These are phyloP conservation scores for Verticillium nonalfalfae DNA, from an alignment of 2,329 filamentous ascomycete species.

Conservation along the genomic window DNA sequence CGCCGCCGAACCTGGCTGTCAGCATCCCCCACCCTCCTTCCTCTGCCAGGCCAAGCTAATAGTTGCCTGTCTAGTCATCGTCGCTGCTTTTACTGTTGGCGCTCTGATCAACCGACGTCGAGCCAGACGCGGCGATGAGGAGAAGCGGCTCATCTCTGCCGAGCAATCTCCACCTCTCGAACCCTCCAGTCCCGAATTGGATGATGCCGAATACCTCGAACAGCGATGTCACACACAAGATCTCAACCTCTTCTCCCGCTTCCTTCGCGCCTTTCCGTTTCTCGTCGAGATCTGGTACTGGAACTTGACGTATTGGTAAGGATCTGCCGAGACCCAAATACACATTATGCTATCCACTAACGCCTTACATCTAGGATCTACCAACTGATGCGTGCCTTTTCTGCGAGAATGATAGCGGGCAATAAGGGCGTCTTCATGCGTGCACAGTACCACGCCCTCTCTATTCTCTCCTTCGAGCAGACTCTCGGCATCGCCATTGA, in stretches of 20 bases:
- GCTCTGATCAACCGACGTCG: slow-evolving; percentile 11
- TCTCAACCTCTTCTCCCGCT: slow-evolving; percentile 17
- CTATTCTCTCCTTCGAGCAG: slow-evolving; percentile 30
- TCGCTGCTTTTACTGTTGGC: slow-evolving; percentile 8
- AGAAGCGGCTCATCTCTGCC: not conserved
- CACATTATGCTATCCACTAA: not conserved
- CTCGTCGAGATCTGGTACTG: slow-evolving; percentile 29
- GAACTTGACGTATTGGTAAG: slow-evolving; percentile 27
- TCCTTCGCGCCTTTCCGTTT: slow-evolving; percentile 23
- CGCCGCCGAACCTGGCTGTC: slow-evolving; percentile 9
- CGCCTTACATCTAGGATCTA: slow-evolving; percentile 24
- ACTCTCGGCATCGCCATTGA: slow-evolving; percentile 31
- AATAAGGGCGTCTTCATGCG: slow-evolving; percentile 27
- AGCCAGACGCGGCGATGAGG: slow-evolving; percentile 7
- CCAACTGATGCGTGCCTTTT: slow-evolving; percentile 34
- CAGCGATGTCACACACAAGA: not conserved
- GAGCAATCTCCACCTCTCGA: slow-evolving; percentile 6
- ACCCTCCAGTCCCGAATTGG: not conserved
- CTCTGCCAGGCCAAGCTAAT: not conserved
- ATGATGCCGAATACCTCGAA: not conserved
- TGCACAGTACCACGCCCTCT: slow-evolving; percentile 31
- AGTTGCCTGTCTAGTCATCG: slow-evolving; percentile 4
- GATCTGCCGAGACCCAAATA: not conserved
- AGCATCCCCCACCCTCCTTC: not conserved
- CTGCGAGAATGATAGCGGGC: slow-evolving; percentile 30